A percentile compares a stretch with the other conserved stretches of the same genome.
Conservation (phyloP, 106 monocot genomes). For the Acorus gramineus region DNA sequence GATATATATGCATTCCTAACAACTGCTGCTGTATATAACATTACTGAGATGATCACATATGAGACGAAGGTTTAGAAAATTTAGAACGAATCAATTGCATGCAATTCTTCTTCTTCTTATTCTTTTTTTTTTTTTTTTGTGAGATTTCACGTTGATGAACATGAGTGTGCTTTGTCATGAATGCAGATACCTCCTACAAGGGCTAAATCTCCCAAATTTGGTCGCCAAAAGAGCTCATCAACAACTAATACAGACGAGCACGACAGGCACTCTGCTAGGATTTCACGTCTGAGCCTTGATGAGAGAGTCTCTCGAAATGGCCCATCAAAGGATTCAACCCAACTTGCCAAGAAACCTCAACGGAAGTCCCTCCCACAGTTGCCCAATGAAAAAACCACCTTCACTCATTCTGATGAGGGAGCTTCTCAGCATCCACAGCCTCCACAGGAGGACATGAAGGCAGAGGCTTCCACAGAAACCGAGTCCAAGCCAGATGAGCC, state of each 20-base stretch:
- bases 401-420: background rate
- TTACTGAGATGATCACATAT: background rate
- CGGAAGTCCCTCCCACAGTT: background rate
- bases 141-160: no score
- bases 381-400: background rate
- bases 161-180: background rate
- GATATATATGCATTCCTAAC: no score
- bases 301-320: background rate
- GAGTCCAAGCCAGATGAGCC: background rate
- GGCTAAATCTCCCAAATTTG: slow-evolving; percentile 2
- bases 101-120: no score
- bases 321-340: background rate
- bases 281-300: background rate
- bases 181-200: background rate
- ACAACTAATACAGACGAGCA: background rate
- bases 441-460: background rate
- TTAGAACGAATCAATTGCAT: no score
- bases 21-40: background rate
- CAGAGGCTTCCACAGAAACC: background rate
- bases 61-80: background rate
- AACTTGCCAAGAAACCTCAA: background rate
- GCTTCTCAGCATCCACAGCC: background rate
- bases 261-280: background rate
- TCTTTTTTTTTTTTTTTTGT: no score
- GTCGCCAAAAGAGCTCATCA: slow-evolving; percentile 3